phyloP scores from a whole-genome alignment of 2,329 filamentous ascomycete genomes.

The Xylaria sp. region DNA sequence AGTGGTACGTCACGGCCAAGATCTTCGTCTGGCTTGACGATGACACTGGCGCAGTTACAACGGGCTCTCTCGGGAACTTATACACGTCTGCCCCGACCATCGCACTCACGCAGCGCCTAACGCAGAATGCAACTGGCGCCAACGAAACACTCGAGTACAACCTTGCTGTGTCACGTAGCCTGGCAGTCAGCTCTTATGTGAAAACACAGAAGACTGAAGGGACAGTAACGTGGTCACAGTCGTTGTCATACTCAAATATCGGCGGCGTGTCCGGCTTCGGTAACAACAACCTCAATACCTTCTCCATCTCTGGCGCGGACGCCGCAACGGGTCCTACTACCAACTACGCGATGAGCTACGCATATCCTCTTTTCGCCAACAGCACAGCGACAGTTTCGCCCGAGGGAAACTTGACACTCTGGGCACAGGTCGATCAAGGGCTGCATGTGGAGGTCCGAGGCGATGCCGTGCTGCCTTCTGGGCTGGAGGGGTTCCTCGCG shows the following conservation, averaged over 20 bases:
- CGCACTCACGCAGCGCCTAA: slow-evolving; percentile 60
- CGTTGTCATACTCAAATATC: slow-evolving; percentile 64
- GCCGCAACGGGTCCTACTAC: slow-evolving; percentile 44
- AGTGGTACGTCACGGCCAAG: slow-evolving; percentile 83
- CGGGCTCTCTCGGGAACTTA: slow-evolving; percentile 54
- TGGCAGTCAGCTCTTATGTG: slow-evolving; percentile 65
- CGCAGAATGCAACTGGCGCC: slow-evolving; percentile 58
- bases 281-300: slow-evolving; percentile 48
- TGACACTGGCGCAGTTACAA: slow-evolving; percentile 60
- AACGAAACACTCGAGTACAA: slow-evolving; percentile 70
- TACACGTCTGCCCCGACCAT: slow-evolving; percentile 56
- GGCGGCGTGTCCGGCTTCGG: slow-evolving; percentile 52
- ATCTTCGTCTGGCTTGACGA: slow-evolving; percentile 82
- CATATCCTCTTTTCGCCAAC: slow-evolving; percentile 70
- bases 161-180: slow-evolving; percentile 63
- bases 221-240: slow-evolving; percentile 65
- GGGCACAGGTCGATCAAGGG: slow-evolving; percentile 56
- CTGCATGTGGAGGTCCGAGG: slow-evolving; percentile 53
- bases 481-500: slow-evolving; percentile 65
- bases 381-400: slow-evolving; percentile 58
- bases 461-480: slow-evolving; percentile 63
- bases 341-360: slow-evolving; percentile 57
- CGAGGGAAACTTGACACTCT: slow-evolving; percentile 59
- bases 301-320: slow-evolving; percentile 57
- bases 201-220: slow-evolving; percentile 58